Conservation (phyloP, 352 stramenopile species). For the Achlya hypogyna region DNA sequence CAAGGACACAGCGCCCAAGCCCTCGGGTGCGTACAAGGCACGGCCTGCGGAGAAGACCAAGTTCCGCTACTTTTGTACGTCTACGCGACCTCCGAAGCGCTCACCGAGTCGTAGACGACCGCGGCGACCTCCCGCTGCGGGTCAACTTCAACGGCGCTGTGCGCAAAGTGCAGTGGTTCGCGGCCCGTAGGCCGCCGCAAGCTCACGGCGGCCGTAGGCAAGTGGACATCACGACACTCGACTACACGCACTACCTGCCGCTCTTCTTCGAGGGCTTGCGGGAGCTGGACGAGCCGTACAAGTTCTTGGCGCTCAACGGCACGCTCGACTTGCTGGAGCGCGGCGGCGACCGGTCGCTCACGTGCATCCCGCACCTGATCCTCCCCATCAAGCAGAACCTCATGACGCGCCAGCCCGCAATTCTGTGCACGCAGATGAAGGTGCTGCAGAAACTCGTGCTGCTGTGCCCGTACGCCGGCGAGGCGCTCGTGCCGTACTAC, state of each 20-base stretch:
- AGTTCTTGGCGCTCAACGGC: slow-evolving; percentile 72
- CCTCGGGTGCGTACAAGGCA: slow-evolving; percentile 44
- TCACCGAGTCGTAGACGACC: slow-evolving; percentile 45
- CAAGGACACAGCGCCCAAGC: slow-evolving; percentile 29
- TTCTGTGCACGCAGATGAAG: slow-evolving; percentile 42
- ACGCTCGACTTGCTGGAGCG: slow-evolving; percentile 75
- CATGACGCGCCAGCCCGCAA: slow-evolving; percentile 45
- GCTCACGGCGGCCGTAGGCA: slow-evolving; percentile 3
- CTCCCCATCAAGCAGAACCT: slow-evolving; percentile 58
- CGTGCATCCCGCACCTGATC: slow-evolving; percentile 57
- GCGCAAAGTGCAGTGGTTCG: slow-evolving; percentile 35
- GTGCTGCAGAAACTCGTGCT: slow-evolving; percentile 53
- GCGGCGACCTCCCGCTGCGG: slow-evolving; percentile 55
- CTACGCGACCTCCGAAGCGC: too few species aligned
- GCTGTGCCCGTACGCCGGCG: slow-evolving; percentile 56
- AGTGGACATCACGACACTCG: slow-evolving; percentile 45
- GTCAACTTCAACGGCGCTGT: slow-evolving; percentile 68
- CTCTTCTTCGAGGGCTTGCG: slow-evolving; percentile 88
- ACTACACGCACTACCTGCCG: slow-evolving; percentile 83
- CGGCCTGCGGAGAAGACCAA: slow-evolving; percentile 63
- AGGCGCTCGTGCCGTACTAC: slow-evolving; percentile 87
- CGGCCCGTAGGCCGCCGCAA: not conserved
- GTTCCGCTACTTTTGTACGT: slow-evolving; percentile 80
- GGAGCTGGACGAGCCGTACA: slow-evolving; percentile 61
- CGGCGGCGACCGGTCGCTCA: slow-evolving; percentile 48